These are phyloP conservation scores for Malbranchea zuffiana DNA, from an alignment of 2,329 filamentous ascomycete genomes.

Conservation along the genomic window DNA sequence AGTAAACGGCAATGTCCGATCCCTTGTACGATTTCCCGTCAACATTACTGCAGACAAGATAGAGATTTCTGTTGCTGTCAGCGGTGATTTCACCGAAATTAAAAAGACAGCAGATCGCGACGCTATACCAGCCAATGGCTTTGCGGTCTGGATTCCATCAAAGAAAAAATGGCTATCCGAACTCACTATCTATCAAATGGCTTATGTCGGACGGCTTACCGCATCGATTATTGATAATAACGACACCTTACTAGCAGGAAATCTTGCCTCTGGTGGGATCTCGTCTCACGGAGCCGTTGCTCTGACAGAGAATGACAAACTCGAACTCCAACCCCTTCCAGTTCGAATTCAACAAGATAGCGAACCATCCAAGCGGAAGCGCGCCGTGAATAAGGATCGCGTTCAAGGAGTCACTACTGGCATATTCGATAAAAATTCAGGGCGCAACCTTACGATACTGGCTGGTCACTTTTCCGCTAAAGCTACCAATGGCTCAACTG, in stretches of 20 bases:
- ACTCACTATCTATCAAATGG: constrained; percentile 51
- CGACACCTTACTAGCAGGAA: constrained; percentile 65
- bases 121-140: constrained; percentile 55
- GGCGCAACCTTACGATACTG: constrained; percentile 67
- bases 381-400: constrained; percentile 24
- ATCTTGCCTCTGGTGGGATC: constrained; percentile 63
- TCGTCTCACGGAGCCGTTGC: constrained; percentile 61
- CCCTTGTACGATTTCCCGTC: constrained; percentile 64
- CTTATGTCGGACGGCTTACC: constrained; percentile 61
- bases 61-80: constrained; percentile 68
- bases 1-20: constrained; percentile 65
- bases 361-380: constrained; percentile 19
- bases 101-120: constrained; percentile 45
- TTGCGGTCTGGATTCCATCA: constrained; percentile 88
- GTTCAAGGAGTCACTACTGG: constrained; percentile 25
- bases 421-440: constrained; percentile 14
- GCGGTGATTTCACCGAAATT: constrained; percentile 66
- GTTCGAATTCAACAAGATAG: constrained; percentile 39
- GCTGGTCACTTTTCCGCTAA: constrained; percentile 74
- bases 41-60: constrained; percentile 60
- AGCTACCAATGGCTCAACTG: constrained; percentile 54
- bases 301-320: constrained; percentile 37
- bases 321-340: constrained; percentile 32
- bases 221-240: constrained; percentile 52
- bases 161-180: constrained; percentile 79